phyloP scores from a whole-genome alignment of 495 filamentous ascomycete species.

The Aspergillus egyptiacus region DNA sequence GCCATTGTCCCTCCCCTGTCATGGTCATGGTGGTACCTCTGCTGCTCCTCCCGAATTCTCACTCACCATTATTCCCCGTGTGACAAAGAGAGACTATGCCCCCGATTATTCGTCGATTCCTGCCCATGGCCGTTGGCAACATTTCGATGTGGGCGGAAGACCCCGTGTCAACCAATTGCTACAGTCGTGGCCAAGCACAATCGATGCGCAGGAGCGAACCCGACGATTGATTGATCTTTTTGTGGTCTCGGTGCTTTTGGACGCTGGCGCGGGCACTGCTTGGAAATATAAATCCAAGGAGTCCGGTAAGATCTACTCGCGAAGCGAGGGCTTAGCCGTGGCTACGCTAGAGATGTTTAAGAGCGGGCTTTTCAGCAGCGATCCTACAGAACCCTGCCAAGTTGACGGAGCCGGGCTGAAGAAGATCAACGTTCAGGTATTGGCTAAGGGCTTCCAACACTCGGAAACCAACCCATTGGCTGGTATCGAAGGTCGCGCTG shows the following conservation, averaged over 20 bases:
- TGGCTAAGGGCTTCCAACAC: conserved; percentile 80
- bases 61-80: conserved; percentile 11
- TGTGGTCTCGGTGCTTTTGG: conserved; percentile 61
- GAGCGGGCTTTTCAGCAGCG: conserved; percentile 83
- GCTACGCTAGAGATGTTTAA: conserved; percentile 98
- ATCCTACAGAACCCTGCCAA: conserved; percentile 72
- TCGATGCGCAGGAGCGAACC: conserved; percentile 58
- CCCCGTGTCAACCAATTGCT: conserved; percentile 63
- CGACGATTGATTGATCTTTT: conserved; percentile 63
- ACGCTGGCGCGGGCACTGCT: conserved; percentile 59
- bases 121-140: conserved; percentile 66
- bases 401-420: conserved; percentile 81
- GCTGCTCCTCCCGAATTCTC: neutral
- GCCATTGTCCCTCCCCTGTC: neutral
- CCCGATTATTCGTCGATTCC: conserved; percentile 79
- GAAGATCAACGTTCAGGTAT: conserved; percentile 63
- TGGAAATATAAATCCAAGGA: conserved; percentile 88
- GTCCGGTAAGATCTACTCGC: conserved; percentile 74
- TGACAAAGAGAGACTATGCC: conserved; percentile 72
- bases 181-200: conserved; percentile 53
- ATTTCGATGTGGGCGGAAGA: conserved; percentile 63
- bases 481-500: conserved; percentile 80
- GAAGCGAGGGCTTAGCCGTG: conserved; percentile 89
- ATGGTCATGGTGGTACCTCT: conserved; percentile 2
- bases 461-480: conserved; percentile 74